These are phyloP conservation scores for Suillus tomentosus DNA, from an alignment of 768 basidiomycete species.

Conservation along the genomic window DNA sequence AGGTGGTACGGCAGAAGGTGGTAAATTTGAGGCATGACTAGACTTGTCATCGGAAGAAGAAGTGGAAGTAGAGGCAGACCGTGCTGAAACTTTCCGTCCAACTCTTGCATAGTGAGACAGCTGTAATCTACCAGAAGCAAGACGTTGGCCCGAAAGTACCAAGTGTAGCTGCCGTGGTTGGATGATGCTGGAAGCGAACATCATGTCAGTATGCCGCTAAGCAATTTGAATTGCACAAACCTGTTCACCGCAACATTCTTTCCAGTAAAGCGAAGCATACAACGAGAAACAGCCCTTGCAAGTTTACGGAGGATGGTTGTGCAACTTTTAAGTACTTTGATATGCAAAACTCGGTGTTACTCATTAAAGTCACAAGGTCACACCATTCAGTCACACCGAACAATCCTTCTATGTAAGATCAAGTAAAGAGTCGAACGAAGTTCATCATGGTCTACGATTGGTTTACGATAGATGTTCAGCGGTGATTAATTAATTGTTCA, in stretches of 20 bases:
- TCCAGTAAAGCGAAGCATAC: conserved; percentile 43
- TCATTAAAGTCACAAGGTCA: background rate
- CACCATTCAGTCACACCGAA: background rate
- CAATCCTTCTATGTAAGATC: background rate
- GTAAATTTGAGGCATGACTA: conserved; percentile 25
- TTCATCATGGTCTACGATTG: background rate
- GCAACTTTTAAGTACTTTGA: background rate
- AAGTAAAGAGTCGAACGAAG: background rate
- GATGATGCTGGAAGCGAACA: background rate
- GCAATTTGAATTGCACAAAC: conserved; percentile 22
- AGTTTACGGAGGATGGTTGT: background rate
- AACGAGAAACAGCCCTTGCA: conserved; percentile 19
- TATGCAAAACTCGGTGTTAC: background rate
- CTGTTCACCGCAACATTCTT: conserved; percentile 42
- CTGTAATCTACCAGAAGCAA: conserved; percentile 13
- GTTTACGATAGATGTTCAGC: background rate
- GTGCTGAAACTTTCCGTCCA: background rate
- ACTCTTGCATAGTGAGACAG: background rate
- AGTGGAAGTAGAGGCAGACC: conserved; percentile 28
- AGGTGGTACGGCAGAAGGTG: conserved; percentile 26
- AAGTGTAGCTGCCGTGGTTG: conserved; percentile 1
- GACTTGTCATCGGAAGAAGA: conserved; percentile 20
- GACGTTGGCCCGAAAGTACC: conserved; percentile 9
- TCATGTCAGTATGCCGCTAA: background rate
- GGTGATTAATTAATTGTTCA: background rate